Percentiles rank a stretch among this genome's conserved stretches.
Evolutionary conservation across 805 yeast genomes (phyloP).

Genomic region (Pichia pseudocactophila): DNA sequence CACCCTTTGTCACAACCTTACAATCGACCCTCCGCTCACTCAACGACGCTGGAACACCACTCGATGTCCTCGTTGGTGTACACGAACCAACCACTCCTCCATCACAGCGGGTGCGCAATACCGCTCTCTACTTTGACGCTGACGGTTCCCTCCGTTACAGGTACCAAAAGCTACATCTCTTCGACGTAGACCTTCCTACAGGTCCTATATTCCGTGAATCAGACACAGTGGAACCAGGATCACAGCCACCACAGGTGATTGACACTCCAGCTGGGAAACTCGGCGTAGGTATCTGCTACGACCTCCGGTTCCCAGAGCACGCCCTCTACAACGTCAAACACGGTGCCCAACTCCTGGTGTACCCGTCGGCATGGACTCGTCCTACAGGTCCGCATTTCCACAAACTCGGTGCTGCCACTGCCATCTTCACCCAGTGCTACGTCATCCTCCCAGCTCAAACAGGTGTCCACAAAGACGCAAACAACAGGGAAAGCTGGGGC

Average conservation of each 20-base stretch:
- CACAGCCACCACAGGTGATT: constrained; percentile 42
- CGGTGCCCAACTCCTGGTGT: constrained; percentile 74
- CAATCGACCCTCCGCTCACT: constrained; percentile 38
- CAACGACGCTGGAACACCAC: constrained; percentile 29
- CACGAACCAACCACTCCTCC: constrained; percentile 64
- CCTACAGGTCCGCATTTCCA: constrained; percentile 95
- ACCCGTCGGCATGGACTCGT: constrained; percentile 89
- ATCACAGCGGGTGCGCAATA: constrained; percentile 53
- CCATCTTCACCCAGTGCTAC: constrained; percentile 80
- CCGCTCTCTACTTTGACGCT: constrained; percentile 60
- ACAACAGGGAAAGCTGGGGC: constrained; percentile 69
- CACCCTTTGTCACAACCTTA: constrained; percentile 36
- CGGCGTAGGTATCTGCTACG: constrained; percentile 77
- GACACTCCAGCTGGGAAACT: constrained; percentile 51
- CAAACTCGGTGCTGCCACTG: constrained; percentile 68
- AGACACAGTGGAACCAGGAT: constrained; percentile 75
- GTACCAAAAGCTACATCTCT: constrained; percentile 82
- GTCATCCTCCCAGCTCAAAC: constrained; percentile 86
- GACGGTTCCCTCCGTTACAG: constrained; percentile 56
- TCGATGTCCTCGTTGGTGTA: constrained; percentile 76
- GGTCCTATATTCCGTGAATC: constrained; percentile 80
- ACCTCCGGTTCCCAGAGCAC: constrained; percentile 78
- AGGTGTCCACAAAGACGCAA: constrained; percentile 48
- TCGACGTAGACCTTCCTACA: constrained; percentile 75
- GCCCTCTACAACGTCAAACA: constrained; percentile 50